Percentiles rank a stretch among this genome's conserved stretches.
These are phyloP conservation scores for Chlorokybus atmophyticus DNA, from an alignment of 139 green algal species.

Conservation along the genomic window DNA sequence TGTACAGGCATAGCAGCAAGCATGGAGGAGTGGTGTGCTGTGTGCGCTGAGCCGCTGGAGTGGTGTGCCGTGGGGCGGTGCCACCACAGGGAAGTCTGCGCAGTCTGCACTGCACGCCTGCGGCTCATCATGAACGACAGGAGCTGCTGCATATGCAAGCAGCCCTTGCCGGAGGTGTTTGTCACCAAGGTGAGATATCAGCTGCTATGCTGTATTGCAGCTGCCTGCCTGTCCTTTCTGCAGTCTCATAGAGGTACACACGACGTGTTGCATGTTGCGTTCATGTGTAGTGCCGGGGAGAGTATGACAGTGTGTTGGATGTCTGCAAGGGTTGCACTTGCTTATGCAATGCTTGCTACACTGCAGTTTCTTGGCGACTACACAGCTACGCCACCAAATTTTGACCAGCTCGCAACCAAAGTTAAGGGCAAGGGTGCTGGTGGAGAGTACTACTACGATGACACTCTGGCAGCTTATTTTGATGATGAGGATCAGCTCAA, in stretches of 20 bases:
- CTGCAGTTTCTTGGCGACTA: slow-evolving; percentile 26
- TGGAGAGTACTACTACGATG: slow-evolving; percentile 26
- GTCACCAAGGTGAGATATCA: slow-evolving; percentile 25
- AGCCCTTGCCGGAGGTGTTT: slow-evolving; percentile 17
- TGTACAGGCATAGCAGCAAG: too few species aligned
- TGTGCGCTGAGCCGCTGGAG: slow-evolving; percentile 75
- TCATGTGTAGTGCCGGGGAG: too few species aligned
- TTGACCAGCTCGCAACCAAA: background rate
- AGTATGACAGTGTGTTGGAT: too few species aligned
- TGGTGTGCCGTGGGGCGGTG: slow-evolving; percentile 65
- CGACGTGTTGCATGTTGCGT: too few species aligned
- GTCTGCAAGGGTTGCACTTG: too few species aligned
- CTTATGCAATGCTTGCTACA: too few species aligned
- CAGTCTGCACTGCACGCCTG: slow-evolving; percentile 53
- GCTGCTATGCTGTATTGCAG: too few species aligned
- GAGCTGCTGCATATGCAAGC: slow-evolving; percentile 67
- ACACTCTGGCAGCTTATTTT: slow-evolving; percentile 64
- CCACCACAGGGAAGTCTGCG: slow-evolving; percentile 80
- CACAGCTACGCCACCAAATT: slow-evolving; percentile 9
- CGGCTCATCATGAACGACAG: slow-evolving; percentile 69
- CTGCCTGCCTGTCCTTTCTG: too few species aligned
- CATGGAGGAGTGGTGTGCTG: slow-evolving; percentile 54
- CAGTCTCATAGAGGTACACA: too few species aligned
- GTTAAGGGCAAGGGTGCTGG: slow-evolving; percentile 2
- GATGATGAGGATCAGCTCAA: slow-evolving; percentile 70